A percentile compares a stretch with the other conserved stretches of the same genome.
phyloP scores from a whole-genome alignment of 2,329 filamentous ascomycete genomes.

The Aspergillus sp. region DNA sequence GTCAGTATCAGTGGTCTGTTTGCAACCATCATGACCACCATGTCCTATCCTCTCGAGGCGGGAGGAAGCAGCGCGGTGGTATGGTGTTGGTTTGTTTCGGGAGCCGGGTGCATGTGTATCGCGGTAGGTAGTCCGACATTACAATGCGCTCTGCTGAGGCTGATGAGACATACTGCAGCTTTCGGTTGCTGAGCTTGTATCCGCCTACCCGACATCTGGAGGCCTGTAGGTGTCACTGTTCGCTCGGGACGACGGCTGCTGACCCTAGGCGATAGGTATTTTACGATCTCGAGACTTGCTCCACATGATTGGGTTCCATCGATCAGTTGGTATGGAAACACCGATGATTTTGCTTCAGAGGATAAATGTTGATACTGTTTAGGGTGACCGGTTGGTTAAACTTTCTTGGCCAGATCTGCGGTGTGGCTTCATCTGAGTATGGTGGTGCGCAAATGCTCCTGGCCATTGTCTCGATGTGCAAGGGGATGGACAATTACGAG shows the following conservation, averaged over 20 bases:
- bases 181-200: conserved; percentile 5
- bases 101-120: conserved; percentile 6
- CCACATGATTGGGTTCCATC: conserved; percentile 2
- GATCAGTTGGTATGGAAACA: not conserved
- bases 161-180: not conserved
- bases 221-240: not conserved
- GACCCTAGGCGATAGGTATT: not conserved
- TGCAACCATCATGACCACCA: conserved; percentile 5
- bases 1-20: conserved; percentile 8
- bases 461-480: conserved; percentile 4
- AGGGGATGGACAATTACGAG: not conserved
- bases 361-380: not conserved
- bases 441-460: conserved; percentile 8
- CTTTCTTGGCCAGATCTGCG: not conserved
- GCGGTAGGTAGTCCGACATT: not conserved
- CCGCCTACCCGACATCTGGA: conserved; percentile 1
- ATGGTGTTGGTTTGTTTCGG: conserved; percentile 6
- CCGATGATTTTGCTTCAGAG: not conserved
- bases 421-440: conserved; percentile 5
- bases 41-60: conserved; percentile 5
- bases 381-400: conserved; percentile 5
- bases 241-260: not conserved
- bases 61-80: conserved; percentile 8
- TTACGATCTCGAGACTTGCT: not conserved
- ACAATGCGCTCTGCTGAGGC: not conserved